phyloP scores from a whole-genome alignment of 371 early-diverging fungal species.

The Batrachochytrium dendrobatidis region DNA sequence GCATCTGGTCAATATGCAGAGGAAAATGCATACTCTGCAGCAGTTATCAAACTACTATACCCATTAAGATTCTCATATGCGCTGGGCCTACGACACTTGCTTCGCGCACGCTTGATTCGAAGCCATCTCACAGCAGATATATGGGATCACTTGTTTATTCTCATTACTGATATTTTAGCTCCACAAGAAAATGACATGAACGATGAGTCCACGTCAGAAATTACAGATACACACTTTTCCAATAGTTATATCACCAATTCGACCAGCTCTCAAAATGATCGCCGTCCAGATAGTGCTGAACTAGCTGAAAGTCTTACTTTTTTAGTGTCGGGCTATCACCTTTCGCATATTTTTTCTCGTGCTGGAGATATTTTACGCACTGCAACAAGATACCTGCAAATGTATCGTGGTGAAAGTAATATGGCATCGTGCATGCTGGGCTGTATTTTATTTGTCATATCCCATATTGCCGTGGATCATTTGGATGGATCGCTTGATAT shows the following conservation, averaged over 20 bases:
- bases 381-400: background rate
- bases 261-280: background rate
- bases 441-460: background rate
- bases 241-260: background rate
- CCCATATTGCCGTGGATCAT: background rate
- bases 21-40: no score
- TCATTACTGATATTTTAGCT: background rate
- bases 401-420: background rate
- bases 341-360: background rate
- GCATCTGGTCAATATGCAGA: no score
- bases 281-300: background rate
- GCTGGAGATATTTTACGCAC: background rate
- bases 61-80: no score
- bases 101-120: no score
- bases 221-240: no score
- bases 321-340: background rate
- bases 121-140: no score
- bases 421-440: background rate
- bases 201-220: no score
- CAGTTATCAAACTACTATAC: no score
- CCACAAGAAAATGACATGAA: no score
- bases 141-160: background rate
- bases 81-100: no score
- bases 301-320: background rate
- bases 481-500: background rate